These are phyloP conservation scores for Naumovozyma baii DNA, from an alignment of 805 yeast species.

Conservation along the genomic window DNA sequence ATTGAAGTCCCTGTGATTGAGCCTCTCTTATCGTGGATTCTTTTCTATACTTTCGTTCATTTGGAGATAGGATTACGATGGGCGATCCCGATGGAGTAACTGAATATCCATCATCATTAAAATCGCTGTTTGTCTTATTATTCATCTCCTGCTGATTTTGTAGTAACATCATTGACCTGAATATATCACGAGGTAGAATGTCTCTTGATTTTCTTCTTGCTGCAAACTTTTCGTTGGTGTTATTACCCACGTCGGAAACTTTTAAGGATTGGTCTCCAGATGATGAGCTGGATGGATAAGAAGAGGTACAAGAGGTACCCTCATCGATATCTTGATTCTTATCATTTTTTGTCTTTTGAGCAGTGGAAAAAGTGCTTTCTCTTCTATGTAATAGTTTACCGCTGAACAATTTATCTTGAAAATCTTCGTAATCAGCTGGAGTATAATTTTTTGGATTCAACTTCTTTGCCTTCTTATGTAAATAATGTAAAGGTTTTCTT, in stretches of 20 bases:
- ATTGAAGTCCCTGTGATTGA: no score
- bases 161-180: conserved; percentile 69
- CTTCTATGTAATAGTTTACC: conserved; percentile 15
- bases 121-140: conserved; percentile 1
- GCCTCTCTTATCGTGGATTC: no score
- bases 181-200: conserved; percentile 71
- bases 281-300: not conserved
- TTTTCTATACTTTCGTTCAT: no score
- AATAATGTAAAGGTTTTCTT: not conserved
- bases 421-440: conserved; percentile 3
- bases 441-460: not conserved
- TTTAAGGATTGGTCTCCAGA: not conserved
- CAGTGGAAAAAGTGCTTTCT: not conserved
- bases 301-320: not conserved
- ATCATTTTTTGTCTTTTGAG: not conserved
- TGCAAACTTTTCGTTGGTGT: not conserved
- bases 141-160: conserved; percentile 38
- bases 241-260: not conserved
- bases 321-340: not conserved
- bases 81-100: not conserved
- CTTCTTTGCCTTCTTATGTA: not conserved
- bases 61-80: no score
- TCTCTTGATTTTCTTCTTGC: conserved; percentile 29
- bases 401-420: conserved; percentile 25
- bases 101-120: not conserved